Conservation (phyloP, 495 filamentous ascomycete species). For the Xylona heveae region DNA sequence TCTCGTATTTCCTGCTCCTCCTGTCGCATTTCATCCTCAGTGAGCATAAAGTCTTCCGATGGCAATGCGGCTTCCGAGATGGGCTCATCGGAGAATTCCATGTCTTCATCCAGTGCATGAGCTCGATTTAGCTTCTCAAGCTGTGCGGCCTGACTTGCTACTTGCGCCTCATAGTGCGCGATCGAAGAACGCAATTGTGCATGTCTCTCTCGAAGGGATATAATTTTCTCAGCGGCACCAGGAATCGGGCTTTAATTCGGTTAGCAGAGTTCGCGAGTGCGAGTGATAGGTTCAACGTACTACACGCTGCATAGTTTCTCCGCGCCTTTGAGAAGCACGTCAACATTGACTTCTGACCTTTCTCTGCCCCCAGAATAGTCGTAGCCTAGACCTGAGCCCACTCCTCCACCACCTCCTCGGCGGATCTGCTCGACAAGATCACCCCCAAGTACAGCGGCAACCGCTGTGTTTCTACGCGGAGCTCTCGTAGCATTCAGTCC, state of each 20-base stretch:
- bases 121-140: slow-evolving; percentile 51
- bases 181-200: slow-evolving; percentile 52
- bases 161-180: slow-evolving; percentile 53
- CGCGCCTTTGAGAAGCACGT: slow-evolving; percentile 65
- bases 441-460: slow-evolving; percentile 70
- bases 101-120: slow-evolving; percentile 22
- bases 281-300: slow-evolving; percentile 20
- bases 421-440: slow-evolving; percentile 71
- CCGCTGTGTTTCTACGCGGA: slow-evolving; percentile 39
- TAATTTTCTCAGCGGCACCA: slow-evolving; percentile 63
- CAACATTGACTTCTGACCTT: slow-evolving; percentile 61
- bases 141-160: slow-evolving; percentile 55
- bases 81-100: slow-evolving; percentile 14
- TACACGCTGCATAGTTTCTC: slow-evolving; percentile 84
- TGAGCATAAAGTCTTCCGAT: slow-evolving; percentile 24
- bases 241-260: slow-evolving; percentile 36
- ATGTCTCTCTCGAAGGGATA: slow-evolving; percentile 47
- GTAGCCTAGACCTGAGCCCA: slow-evolving; percentile 16
- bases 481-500: slow-evolving; percentile 18
- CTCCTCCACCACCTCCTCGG: slow-evolving; percentile 25
- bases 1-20: slow-evolving; percentile 65
- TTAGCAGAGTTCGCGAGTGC: not conserved
- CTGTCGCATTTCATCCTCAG: slow-evolving; percentile 49
- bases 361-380: slow-evolving; percentile 21
- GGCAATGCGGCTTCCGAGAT: not conserved